Base-by-base conservation (phyloP, 75 land plant genomes). In the Ceratopteris richardii region DNA sequence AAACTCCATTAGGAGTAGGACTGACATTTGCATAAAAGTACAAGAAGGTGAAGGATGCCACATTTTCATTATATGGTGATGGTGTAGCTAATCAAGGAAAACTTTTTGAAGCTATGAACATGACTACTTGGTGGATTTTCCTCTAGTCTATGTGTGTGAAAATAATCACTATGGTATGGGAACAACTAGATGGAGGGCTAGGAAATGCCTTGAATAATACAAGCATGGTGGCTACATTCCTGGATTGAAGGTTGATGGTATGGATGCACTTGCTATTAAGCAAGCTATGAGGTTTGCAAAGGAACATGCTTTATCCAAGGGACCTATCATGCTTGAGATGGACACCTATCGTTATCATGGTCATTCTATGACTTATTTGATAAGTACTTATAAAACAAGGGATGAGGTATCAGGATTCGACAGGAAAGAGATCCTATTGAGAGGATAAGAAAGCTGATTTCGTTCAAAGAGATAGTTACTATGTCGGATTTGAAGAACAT, bases 141-240 rank as follows among this genome's bases (percentile, higher is more conserved):
- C 96, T 0, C 77, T 73, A 33, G 73, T 90, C 51, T 68, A 80
- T 44, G 96, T 90, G 51, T 90, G 96, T 71, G 96, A 90, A 77
- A 90, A 90, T 44, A 90, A 90, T 54, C 96, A 90, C 57, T 90
- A 91, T 81, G 97, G 97, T 12, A 91, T 91, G 97, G 97, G 97
- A 18, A 91, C 97, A 9, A 95, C 97, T 7, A 95, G 84, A 66
- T 91, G 97, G 97, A 72, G 95, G 41, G 90, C 97, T 12, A 88
- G 95, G 5, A 91, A 91, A 71, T 79, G 89, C 57, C 95, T 95
- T 14, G 77, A 94, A 14, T 91, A 91, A 57, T 91, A 88, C 70
- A 91, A 84, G 58, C 85, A 95, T 62, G 97, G 97, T 13, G 97
- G 88, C 51, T 91, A 91, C 70, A 95, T 80, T 62, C 89, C 97